Conservation (phyloP, 768 basidiomycete genomes). For the Lactarius tabidus region DNA sequence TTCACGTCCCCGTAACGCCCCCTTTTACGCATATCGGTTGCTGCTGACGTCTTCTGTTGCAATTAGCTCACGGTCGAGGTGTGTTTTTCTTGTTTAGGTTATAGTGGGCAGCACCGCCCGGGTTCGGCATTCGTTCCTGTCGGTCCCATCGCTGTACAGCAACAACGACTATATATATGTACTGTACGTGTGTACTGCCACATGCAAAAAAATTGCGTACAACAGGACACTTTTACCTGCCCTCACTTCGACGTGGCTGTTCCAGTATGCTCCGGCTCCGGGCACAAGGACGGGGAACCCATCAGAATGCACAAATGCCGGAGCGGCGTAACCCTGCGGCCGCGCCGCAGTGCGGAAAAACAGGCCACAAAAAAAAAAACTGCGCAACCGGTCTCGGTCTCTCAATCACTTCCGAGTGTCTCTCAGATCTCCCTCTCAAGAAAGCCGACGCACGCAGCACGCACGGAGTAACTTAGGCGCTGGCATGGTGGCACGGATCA, state of each 20-base stretch:
- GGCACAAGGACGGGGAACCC: no score
- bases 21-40: not conserved
- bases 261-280: no score
- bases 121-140: not conserved
- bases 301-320: no score
- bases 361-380: not conserved
- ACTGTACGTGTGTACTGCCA: no score
- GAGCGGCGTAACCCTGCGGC: not conserved
- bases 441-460: no score
- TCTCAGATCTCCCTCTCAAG: no score
- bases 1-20: conserved; percentile 1
- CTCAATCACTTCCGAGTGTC: not conserved
- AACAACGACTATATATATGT: no score
- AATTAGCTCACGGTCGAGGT: not conserved
- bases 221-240: no score
- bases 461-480: no score
- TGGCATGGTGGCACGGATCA: no score
- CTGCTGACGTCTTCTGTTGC: conserved; percentile 1
- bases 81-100: not conserved
- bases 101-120: not conserved
- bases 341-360: not conserved
- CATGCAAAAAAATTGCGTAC: no score
- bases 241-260: no score
- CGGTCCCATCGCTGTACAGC: not conserved
- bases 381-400: not conserved